These are phyloP conservation scores for Cylindricascospora bacillispora DNA, from an alignment of 1,139 yeast species.

Conservation along the genomic window DNA sequence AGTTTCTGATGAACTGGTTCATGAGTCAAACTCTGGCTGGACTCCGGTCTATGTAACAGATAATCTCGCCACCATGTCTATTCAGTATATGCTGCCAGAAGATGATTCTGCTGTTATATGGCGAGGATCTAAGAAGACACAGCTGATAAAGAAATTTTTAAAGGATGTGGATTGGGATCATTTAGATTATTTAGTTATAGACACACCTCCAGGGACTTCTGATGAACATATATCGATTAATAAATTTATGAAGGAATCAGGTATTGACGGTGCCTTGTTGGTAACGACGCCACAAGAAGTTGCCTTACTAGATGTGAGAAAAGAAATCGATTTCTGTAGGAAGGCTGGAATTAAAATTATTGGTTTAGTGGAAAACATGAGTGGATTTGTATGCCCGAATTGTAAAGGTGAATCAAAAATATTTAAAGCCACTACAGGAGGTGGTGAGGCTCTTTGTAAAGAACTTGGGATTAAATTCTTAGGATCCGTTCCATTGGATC, in stretches of 20 bases:
- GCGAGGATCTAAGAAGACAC: constrained; percentile 94
- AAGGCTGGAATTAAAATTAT: constrained; percentile 78
- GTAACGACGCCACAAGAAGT: constrained; percentile 98
- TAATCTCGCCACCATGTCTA: constrained; percentile 89
- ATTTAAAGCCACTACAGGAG: constrained; percentile 93
- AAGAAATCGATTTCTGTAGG: constrained; percentile 87
- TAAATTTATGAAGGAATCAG: constrained; percentile 75
- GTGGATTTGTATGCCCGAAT: constrained; percentile 94
- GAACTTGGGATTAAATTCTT: constrained; percentile 67
- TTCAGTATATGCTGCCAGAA: constrained; percentile 89
- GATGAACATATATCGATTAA: constrained; percentile 93
- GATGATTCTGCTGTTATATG: constrained; percentile 91
- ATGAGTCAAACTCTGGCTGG: constrained; percentile 88
- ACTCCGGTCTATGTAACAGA: constrained; percentile 94
- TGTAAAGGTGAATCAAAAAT: constrained; percentile 86
- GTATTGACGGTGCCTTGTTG: constrained; percentile 89
- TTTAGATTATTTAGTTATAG: constrained; percentile 79
- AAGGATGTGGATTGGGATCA: constrained; percentile 88
- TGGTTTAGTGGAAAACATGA: constrained; percentile 95
- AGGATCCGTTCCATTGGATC: constrained; percentile 93
- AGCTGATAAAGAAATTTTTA: constrained; percentile 82
- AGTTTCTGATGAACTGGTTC: constrained; percentile 75
- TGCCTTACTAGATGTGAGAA: constrained; percentile 84
- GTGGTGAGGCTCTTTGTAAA: constrained; percentile 73
- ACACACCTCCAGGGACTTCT: constrained; percentile 97